These are phyloP conservation scores for Mycena sanguinolenta DNA, from an alignment of 768 basidiomycete species.

Conservation along the genomic window DNA sequence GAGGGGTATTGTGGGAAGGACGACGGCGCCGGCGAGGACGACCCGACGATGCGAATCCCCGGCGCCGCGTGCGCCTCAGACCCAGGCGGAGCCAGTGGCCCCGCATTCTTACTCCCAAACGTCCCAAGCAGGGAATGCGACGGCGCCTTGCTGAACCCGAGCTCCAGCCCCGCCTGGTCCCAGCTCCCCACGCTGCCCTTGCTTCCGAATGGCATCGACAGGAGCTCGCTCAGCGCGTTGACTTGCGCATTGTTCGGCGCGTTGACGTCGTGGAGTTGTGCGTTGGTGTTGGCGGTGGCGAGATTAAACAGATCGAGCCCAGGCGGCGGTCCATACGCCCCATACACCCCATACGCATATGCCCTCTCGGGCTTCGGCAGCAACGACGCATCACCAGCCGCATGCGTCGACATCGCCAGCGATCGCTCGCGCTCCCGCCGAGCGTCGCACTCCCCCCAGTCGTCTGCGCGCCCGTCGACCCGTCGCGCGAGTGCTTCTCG, in stretches of 20 bases:
- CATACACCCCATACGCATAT: no score
- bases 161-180: slow-evolving; percentile 33
- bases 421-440: slow-evolving; percentile 23
- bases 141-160: slow-evolving; percentile 33
- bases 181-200: slow-evolving; percentile 25
- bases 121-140: slow-evolving; percentile 26
- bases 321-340: slow-evolving; percentile 29
- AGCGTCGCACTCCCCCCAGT: slow-evolving; percentile 13
- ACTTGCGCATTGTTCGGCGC: not conserved
- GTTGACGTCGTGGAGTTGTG: no score
- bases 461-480: not conserved
- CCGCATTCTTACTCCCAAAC: slow-evolving; percentile 24
- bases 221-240: no score
- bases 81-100: not conserved
- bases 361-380: slow-evolving; percentile 19
- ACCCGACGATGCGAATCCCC: slow-evolving; percentile 23
- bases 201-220: not conserved
- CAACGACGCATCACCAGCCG: slow-evolving; percentile 8
- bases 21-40: no score
- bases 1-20: no score
- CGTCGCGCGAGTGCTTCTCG: not conserved
- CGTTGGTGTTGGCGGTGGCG: no score
- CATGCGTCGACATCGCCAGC: slow-evolving; percentile 26
- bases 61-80: not conserved
- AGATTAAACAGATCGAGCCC: slow-evolving; percentile 18